Percentiles rank a stretch among this genome's conserved stretches.
Conservation (phyloP, 2,329 filamentous ascomycete genomes). For the Alternaria brassicicola region DNA sequence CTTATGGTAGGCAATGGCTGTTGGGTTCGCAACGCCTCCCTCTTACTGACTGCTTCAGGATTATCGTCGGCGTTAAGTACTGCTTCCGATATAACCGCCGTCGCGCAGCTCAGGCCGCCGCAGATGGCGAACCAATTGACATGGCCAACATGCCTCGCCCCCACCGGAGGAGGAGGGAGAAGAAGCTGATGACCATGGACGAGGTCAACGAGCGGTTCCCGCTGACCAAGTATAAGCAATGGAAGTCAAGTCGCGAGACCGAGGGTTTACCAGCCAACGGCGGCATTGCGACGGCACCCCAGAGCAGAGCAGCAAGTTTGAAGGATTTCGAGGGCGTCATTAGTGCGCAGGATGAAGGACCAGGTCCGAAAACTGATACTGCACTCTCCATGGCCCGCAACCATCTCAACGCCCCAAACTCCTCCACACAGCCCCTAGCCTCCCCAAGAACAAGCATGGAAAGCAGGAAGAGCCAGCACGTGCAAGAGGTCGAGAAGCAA, state of each 20-base stretch:
- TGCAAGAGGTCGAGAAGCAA: slow-evolving; percentile 32
- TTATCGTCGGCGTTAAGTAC: slow-evolving; percentile 99
- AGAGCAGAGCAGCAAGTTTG: slow-evolving; percentile 75
- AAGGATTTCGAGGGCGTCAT: slow-evolving; percentile 64
- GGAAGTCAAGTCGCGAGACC: slow-evolving; percentile 82
- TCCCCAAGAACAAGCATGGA: slow-evolving; percentile 35
- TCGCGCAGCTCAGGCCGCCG: slow-evolving; percentile 76
- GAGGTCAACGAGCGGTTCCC: slow-evolving; percentile 98
- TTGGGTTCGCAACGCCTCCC: not conserved
- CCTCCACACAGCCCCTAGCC: slow-evolving; percentile 27
- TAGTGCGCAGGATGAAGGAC: slow-evolving; percentile 39
- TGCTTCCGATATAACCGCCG: slow-evolving; percentile 98
- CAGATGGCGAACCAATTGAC: slow-evolving; percentile 83
- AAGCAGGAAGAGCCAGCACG: slow-evolving; percentile 18
- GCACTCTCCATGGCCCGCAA: slow-evolving; percentile 51
- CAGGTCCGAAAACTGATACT: slow-evolving; percentile 43
- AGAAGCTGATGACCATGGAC: slow-evolving; percentile 99
- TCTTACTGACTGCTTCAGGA: slow-evolving; percentile 65
- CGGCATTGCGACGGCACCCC: slow-evolving; percentile 73
- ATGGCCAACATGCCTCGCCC: slow-evolving; percentile 83
- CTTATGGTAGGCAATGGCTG: slow-evolving; percentile 70
- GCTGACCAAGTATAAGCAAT: slow-evolving; percentile 93
- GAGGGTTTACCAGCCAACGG: slow-evolving; percentile 84
- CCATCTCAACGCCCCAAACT: slow-evolving; percentile 55
- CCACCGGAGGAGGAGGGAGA: slow-evolving; percentile 86